Percentiles rank a stretch among this genome's conserved stretches.
Evolutionary conservation across 2,329 filamentous ascomycete genomes (phyloP).

Genomic region (Ophiostoma sp.): DNA sequence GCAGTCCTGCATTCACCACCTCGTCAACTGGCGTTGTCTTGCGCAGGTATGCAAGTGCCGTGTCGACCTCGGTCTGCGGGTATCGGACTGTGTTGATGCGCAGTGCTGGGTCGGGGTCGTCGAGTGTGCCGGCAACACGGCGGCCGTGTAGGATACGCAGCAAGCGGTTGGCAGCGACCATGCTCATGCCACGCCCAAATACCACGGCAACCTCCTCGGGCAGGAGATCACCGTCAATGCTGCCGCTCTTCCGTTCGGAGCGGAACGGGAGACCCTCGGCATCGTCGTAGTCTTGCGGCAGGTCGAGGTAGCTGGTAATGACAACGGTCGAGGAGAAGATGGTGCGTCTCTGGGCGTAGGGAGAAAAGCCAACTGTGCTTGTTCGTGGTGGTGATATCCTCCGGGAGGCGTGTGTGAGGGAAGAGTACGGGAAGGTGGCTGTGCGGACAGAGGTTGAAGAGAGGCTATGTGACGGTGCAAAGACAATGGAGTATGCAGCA

Average conservation of each 20-base stretch:
- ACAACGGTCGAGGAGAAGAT: slow-evolving; percentile 33
- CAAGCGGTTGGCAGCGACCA: slow-evolving; percentile 46
- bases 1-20: slow-evolving; percentile 53
- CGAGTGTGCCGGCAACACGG: slow-evolving; percentile 57
- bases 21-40: slow-evolving; percentile 53
- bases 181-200: slow-evolving; percentile 46
- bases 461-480: not conserved
- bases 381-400: not conserved
- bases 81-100: slow-evolving; percentile 44
- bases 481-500: not conserved
- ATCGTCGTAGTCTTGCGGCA: slow-evolving; percentile 55
- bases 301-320: slow-evolving; percentile 50
- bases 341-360: slow-evolving; percentile 22
- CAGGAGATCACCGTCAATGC: slow-evolving; percentile 38
- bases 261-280: slow-evolving; percentile 50
- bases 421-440: not conserved
- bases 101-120: slow-evolving; percentile 56
- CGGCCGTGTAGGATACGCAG: slow-evolving; percentile 57
- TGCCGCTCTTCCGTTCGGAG: slow-evolving; percentile 27
- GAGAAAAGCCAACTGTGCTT: no score
- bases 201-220: slow-evolving; percentile 43
- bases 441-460: no score
- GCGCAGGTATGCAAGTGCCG: slow-evolving; percentile 52
- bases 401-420: not conserved
- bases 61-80: slow-evolving; percentile 38